Evolutionary conservation across 441 rosid genomes (phyloP).

Genomic region (Pelargonium australe): DNA sequence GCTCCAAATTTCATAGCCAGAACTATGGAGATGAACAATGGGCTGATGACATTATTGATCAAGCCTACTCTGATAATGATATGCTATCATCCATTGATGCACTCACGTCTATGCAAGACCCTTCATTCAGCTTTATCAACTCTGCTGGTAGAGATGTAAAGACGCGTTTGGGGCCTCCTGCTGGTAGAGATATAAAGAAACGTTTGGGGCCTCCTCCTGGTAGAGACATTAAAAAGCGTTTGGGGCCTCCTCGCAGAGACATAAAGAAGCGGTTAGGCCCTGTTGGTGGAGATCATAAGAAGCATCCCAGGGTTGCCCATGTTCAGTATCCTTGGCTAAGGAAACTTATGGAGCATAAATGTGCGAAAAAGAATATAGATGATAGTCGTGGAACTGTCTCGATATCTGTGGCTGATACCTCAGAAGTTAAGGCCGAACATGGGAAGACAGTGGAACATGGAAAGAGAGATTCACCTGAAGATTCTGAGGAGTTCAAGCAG

Average conservation of each 20-base stretch:
- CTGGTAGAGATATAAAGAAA: slow-evolving; percentile 15
- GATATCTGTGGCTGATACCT: slow-evolving; percentile 17
- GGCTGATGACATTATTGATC: slow-evolving; percentile 22
- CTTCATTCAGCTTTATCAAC: slow-evolving; percentile 12
- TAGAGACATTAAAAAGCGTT: slow-evolving; percentile 16
- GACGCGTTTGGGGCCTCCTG: slow-evolving; percentile 19
- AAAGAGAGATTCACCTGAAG: slow-evolving; percentile 26
- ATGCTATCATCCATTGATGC: slow-evolving; percentile 14
- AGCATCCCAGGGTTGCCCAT: background rate
- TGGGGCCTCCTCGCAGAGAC: slow-evolving; percentile 12
- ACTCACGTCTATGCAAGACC: slow-evolving; percentile 14
- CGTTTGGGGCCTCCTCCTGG: slow-evolving; percentile 3
- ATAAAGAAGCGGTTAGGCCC: slow-evolving; percentile 16
- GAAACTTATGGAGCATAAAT: background rate
- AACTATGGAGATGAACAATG: slow-evolving; percentile 17
- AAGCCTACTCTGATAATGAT: slow-evolving; percentile 9
- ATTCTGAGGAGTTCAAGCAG: slow-evolving; percentile 36
- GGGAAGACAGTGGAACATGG: slow-evolving; percentile 9
- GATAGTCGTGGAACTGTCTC: slow-evolving; percentile 17
- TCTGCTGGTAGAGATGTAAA: slow-evolving; percentile 17
- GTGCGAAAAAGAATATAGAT: background rate
- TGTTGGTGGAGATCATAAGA: background rate
- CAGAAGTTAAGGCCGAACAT: slow-evolving; percentile 10
- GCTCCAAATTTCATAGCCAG: slow-evolving; percentile 5
- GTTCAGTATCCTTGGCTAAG: slow-evolving; percentile 22